Base-by-base conservation (phyloP, 2,329 filamentous ascomycete genomes). In the Paramyrothecium sp. region DNA sequence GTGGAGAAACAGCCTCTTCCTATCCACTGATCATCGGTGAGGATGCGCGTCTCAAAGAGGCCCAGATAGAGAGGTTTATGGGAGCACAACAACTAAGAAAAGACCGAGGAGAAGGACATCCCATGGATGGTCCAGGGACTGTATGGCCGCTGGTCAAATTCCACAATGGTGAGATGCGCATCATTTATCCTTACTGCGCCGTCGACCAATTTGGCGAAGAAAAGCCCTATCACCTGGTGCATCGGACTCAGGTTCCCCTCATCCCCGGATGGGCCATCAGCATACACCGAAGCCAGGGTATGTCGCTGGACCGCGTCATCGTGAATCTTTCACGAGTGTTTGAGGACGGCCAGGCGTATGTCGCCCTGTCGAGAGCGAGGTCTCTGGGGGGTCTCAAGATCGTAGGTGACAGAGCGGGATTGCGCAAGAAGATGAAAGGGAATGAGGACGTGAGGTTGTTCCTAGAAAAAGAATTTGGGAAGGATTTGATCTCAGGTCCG, bases 261-360 rank as follows among this genome's bases (percentile, higher is more conserved):
- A 70, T 78, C 1, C 74, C 84, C 0, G 86, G 80, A 0, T 89
- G 85, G 82, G 86, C 86, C 0, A 79, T 88, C 63, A 88, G 80
- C 0, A 81, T 87, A 2, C 86, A 89, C 66, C 88, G 86, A 66
- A 78, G 78, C 3, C 83, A 89, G 70, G 84, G 85, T 3, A 82
- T 88, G 75, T 87, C 85, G 2, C 71, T 89, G 3, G 80, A 87
- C 20, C 76, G 77, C 3, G 84, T 85, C 2, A 75, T 51, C 23
- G 49, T 51, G 49, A 19, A 51, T n/a, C 22, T 51, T 8, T 51
- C 49, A 8, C 22, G 26, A 8, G 49, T 22, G 3, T 51, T 51
- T 19, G 49, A 26, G 17, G 49, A 26, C 8, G 49, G 49, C n/a
- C 49, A 51, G 19, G 22, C 26, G 8, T 51, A 51, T 22, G 49